These are phyloP conservation scores for Chlorella sp. DNA, from an alignment of 139 green algal genomes.

Conservation along the genomic window DNA sequence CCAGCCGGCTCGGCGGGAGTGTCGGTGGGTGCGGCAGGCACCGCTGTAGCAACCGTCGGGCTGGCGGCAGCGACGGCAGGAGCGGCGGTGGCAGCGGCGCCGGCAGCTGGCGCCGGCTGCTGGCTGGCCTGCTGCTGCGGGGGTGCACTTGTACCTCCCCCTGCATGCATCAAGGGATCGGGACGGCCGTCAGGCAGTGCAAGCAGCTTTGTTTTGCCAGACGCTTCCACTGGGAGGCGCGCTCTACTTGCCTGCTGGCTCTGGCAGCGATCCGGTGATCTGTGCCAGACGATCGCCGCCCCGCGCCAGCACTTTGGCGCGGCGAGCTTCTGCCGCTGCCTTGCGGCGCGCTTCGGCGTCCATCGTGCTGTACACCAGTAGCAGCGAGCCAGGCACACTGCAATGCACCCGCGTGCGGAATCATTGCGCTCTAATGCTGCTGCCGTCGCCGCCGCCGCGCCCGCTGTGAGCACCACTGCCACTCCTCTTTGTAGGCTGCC, in stretches of 20 bases:
- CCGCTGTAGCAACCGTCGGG: neutral
- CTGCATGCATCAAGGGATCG: neutral
- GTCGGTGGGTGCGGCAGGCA: neutral
- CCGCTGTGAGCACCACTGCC: too few species aligned
- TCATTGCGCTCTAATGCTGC: too few species aligned
- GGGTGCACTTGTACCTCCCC: neutral
- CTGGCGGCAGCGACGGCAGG: neutral
- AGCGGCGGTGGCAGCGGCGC: neutral
- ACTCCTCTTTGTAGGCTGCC: too few species aligned
- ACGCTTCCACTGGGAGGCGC: too few species aligned
- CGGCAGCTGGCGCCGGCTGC: neutral
- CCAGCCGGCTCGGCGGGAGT: neutral
- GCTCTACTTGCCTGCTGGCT: too few species aligned
- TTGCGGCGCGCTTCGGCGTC: neutral
- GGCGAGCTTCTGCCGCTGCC: neutral
- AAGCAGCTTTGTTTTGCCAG: too few species aligned
- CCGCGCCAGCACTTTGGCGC: conserved; percentile 4
- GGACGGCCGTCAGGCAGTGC: too few species aligned
- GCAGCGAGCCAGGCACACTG: too few species aligned
- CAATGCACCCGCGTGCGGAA: too few species aligned
- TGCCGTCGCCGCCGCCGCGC: too few species aligned
- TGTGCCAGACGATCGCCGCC: conserved; percentile 17
- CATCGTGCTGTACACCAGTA: conserved; percentile 6
- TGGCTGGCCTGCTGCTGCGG: neutral
- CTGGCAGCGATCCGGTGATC: conserved; percentile 4